These are phyloP conservation scores for Moesziomyces globuligerus DNA, from an alignment of 1,284 basidiomycete species.

Conservation along the genomic window DNA sequence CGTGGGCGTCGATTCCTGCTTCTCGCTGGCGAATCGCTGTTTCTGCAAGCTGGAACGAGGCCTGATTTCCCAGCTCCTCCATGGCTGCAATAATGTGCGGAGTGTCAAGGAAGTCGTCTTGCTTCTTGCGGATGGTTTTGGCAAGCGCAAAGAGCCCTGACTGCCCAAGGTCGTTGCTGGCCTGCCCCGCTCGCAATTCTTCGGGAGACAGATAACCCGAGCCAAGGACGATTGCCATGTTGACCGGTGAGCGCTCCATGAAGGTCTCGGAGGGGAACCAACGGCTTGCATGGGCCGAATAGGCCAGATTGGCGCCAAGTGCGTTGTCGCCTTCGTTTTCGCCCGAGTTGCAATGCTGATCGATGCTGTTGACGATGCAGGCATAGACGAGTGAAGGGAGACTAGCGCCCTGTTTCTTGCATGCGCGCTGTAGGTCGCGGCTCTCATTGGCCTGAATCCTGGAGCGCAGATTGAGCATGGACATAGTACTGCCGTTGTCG, in stretches of 20 bases:
- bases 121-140: constrained; percentile 22
- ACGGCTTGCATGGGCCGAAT: constrained; percentile 28
- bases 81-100: constrained; percentile 29
- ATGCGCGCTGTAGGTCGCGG: constrained; percentile 9
- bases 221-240: constrained; percentile 25
- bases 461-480: constrained; percentile 26
- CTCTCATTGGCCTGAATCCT: constrained; percentile 6
- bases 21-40: constrained; percentile 10
- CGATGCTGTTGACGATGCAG: constrained; percentile 37
- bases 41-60: constrained; percentile 10
- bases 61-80: constrained; percentile 11
- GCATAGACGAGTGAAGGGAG: constrained; percentile 28
- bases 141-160: constrained; percentile 21
- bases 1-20: constrained; percentile 13
- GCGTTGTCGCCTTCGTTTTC: constrained; percentile 1
- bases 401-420: constrained; percentile 18
- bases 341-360: constrained; percentile 17
- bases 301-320: constrained; percentile 23
- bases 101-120: constrained; percentile 15
- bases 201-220: constrained; percentile 19
- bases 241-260: constrained; percentile 15
- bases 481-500: constrained; percentile 9
- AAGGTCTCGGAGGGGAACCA: constrained; percentile 27
- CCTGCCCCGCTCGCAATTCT: constrained; percentile 16
- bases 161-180: constrained; percentile 9